A percentile compares a stretch with the other conserved stretches of the same genome.
These are phyloP conservation scores for Fusarium azukiicola DNA, from an alignment of 2,329 filamentous ascomycete species.

Conservation along the genomic window DNA sequence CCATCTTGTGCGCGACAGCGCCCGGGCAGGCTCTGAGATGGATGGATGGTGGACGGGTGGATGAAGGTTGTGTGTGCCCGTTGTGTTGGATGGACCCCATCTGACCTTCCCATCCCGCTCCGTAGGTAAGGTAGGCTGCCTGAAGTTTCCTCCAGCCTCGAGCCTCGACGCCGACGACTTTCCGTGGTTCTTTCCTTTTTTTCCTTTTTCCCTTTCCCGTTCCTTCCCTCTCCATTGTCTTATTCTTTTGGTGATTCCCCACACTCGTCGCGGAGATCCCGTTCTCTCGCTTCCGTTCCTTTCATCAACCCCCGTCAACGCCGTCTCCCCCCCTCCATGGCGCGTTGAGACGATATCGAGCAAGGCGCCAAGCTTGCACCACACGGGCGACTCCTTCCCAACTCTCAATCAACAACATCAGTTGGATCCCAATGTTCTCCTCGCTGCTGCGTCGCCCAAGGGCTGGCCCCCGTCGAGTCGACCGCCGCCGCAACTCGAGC, in stretches of 20 bases:
- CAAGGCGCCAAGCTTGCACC: slow-evolving; percentile 53
- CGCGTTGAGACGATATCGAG: slow-evolving; percentile 52
- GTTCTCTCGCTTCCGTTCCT: slow-evolving; percentile 49
- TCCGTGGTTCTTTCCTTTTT: slow-evolving; percentile 35
- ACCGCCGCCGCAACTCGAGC: slow-evolving; percentile 54
- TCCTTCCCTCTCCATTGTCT: slow-evolving; percentile 18
- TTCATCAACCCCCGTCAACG: slow-evolving; percentile 33
- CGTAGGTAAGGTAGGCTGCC: slow-evolving; percentile 22
- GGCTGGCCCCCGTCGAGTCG: slow-evolving; percentile 59
- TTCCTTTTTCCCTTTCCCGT: slow-evolving; percentile 21
- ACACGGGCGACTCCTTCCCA: slow-evolving; percentile 33
- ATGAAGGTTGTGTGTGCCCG: slow-evolving; percentile 22
- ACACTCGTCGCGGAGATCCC: slow-evolving; percentile 40
- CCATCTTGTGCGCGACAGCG: slow-evolving; percentile 43
- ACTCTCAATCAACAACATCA: slow-evolving; percentile 40
- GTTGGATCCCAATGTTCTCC: slow-evolving; percentile 59
- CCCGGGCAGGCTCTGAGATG: slow-evolving; percentile 39
- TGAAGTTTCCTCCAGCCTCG: slow-evolving; percentile 36
- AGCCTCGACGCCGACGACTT: slow-evolving; percentile 51
- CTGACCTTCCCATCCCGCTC: slow-evolving; percentile 37
- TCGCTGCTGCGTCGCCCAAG: slow-evolving; percentile 61
- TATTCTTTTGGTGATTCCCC: slow-evolving; percentile 38
- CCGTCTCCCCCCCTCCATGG: slow-evolving; percentile 48
- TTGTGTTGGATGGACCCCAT: slow-evolving; percentile 47
- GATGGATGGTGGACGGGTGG: slow-evolving; percentile 19